Conservation (phyloP, 805 yeast species). For the Pichia gijzeniarum region DNA sequence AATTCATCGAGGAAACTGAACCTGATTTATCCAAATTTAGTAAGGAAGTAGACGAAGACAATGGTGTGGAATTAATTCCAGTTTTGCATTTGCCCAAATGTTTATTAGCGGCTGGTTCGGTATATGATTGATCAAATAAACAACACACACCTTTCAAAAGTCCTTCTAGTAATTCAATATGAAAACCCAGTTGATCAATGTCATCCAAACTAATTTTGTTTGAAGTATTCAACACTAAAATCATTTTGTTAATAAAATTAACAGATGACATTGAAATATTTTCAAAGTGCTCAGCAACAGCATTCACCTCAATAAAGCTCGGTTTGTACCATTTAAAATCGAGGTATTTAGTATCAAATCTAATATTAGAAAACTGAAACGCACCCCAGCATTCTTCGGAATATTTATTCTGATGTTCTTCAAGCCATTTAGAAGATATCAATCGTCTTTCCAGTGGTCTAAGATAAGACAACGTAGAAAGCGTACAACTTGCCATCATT, state of each 20-base stretch:
- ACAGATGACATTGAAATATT: slow-evolving; percentile 40
- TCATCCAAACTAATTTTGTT: slow-evolving; percentile 20
- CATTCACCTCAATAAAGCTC: slow-evolving; percentile 41
- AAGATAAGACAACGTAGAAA: slow-evolving; percentile 57
- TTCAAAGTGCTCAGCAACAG: slow-evolving; percentile 56
- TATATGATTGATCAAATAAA: slow-evolving; percentile 64
- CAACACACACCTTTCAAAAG: slow-evolving; percentile 60
- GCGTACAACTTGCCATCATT: slow-evolving; percentile 53
- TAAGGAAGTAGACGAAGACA: slow-evolving; percentile 22
- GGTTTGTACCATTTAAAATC: slow-evolving; percentile 77
- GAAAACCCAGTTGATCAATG: slow-evolving; percentile 21
- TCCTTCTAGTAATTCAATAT: slow-evolving; percentile 24
- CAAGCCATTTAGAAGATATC: slow-evolving; percentile 40
- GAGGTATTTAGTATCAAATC: slow-evolving; percentile 45
- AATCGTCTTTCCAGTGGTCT: slow-evolving; percentile 51
- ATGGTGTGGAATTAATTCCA: slow-evolving; percentile 5
- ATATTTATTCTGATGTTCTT: slow-evolving; percentile 31
- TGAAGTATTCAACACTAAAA: slow-evolving; percentile 44
- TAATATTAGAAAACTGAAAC: slow-evolving; percentile 47
- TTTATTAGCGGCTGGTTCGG: slow-evolving; percentile 8
- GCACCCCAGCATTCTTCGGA: slow-evolving; percentile 69
- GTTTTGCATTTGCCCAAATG: slow-evolving; percentile 4
- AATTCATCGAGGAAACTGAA: not conserved
- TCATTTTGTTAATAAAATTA: slow-evolving; percentile 45
- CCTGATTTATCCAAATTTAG: slow-evolving; percentile 9